A percentile compares a stretch with the other conserved stretches of the same genome.
These are phyloP conservation scores for Aureobasidium lini DNA, from an alignment of 2,329 filamentous ascomycete genomes.

Conservation along the genomic window DNA sequence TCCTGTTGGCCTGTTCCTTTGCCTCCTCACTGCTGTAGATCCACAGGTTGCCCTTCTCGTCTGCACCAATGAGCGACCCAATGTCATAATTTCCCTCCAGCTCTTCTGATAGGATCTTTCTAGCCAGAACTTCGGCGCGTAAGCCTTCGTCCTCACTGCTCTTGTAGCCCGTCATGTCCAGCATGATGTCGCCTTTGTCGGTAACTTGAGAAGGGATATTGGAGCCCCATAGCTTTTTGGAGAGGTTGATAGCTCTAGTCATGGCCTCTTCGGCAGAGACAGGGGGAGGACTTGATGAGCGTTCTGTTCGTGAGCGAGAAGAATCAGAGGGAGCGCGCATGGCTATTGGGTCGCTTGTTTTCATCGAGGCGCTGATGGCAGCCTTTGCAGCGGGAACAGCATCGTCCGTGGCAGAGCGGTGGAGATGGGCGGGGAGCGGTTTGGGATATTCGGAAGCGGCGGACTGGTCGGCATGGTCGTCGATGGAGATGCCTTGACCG, in stretches of 20 bases:
- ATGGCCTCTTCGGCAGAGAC: conserved; percentile 67
- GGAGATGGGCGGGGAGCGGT: conserved; percentile 26
- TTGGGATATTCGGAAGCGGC: conserved; percentile 14
- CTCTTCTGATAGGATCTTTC: conserved; percentile 87
- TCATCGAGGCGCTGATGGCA: conserved; percentile 29
- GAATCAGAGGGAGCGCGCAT: conserved; percentile 19
- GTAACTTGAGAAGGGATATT: conserved; percentile 94
- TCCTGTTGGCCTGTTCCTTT: conserved; percentile 75
- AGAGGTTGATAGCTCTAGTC: conserved; percentile 73
- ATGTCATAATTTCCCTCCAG: conserved; percentile 94
- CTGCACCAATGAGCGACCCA: conserved; percentile 86
- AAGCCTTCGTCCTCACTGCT: conserved; percentile 87
- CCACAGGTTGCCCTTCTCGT: conserved; percentile 96
- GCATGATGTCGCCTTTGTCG: conserved; percentile 86
- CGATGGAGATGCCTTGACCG: conserved; percentile 4
- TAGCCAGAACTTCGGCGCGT: conserved; percentile 83
- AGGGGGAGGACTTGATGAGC: conserved; percentile 72
- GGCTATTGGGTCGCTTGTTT: conserved; percentile 20
- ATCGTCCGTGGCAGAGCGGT: conserved; percentile 49
- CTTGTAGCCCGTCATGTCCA: conserved; percentile 97
- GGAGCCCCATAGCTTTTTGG: conserved; percentile 76
- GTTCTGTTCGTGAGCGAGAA: conserved; percentile 19
- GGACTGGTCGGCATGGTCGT: conserved; percentile 4
- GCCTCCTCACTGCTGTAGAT: conserved; percentile 98
- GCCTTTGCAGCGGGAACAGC: conserved; percentile 39